Conservation (phyloP, 345 rosid species). For the Salix purpurea region DNA sequence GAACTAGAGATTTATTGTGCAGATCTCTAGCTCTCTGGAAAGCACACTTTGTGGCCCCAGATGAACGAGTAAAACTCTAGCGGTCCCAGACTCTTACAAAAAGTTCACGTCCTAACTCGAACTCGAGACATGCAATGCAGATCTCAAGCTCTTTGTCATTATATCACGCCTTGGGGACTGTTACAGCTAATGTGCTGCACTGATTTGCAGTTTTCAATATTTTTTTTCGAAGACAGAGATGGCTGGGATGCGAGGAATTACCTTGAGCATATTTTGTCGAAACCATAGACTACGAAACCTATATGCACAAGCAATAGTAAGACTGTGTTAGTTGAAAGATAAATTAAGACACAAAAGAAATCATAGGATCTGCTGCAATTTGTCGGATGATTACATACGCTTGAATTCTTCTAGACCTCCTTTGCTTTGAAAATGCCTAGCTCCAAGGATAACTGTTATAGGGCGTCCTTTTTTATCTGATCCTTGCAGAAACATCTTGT, state of each 20-base stretch:
- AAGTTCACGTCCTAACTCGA: too few relatives aligned
- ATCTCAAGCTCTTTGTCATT: too few relatives aligned
- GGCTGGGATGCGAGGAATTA: background rate
- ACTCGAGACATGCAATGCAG: too few relatives aligned
- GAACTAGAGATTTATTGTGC: too few relatives aligned
- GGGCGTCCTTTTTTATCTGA: conserved; percentile 41
- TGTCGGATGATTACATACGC: conserved; percentile 27
- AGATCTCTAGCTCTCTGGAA: too few relatives aligned
- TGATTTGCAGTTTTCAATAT: background rate
- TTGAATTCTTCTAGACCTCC: conserved; percentile 39
- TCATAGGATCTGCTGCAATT: background rate
- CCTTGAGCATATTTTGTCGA: conserved; percentile 40
- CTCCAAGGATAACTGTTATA: conserved; percentile 24
- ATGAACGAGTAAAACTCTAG: too few relatives aligned
- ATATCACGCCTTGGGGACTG: too few relatives aligned
- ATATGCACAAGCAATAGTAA: background rate
- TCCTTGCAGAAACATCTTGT: conserved; percentile 50
- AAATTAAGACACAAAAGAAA: background rate
- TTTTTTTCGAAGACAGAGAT: background rate
- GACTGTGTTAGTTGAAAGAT: background rate
- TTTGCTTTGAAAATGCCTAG: conserved; percentile 38
- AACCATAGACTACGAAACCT: conserved; percentile 34
- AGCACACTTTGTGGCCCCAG: too few relatives aligned
- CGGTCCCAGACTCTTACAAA: too few relatives aligned
- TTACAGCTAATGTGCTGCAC: background rate